These are phyloP conservation scores for Scedosporium minutisporum DNA, from an alignment of 2,329 filamentous ascomycete species.

Conservation along the genomic window DNA sequence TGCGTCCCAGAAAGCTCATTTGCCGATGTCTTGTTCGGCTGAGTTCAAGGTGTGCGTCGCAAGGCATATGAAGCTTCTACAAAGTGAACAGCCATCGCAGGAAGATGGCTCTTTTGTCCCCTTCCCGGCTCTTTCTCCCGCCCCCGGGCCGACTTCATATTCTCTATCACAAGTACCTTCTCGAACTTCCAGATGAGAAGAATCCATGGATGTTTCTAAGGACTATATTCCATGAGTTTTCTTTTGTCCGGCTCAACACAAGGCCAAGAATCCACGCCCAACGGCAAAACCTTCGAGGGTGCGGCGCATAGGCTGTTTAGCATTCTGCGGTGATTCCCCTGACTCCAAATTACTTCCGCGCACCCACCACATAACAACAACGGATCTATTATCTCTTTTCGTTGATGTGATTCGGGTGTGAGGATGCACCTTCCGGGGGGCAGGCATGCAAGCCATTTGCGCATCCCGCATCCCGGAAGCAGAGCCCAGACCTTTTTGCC, in stretches of 20 bases:
- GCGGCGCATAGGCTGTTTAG: background rate
- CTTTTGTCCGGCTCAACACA: background rate
- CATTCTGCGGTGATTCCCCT: background rate
- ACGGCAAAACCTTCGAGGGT: background rate
- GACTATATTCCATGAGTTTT: background rate
- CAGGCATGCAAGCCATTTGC: background rate
- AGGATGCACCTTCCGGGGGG: background rate
- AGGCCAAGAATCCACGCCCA: background rate
- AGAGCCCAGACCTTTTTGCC: background rate
- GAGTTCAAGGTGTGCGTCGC: too few relatives aligned
- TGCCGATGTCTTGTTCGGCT: too few relatives aligned
- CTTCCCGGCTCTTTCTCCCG: background rate
- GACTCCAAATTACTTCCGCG: background rate
- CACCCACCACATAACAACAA: background rate
- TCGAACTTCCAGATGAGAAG: background rate
- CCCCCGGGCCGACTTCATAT: background rate
- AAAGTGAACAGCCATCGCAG: too few relatives aligned
- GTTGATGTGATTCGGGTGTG: background rate
- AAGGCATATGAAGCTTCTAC: too few relatives aligned
- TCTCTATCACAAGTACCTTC: background rate
- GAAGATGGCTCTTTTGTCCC: background rate
- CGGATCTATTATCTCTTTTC: background rate
- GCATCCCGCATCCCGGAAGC: background rate
- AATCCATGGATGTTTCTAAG: background rate
- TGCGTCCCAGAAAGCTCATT: too few relatives aligned